Evolutionary conservation across 2,329 filamentous ascomycete species (phyloP).

Genomic region (Alternaria ethzedia): DNA sequence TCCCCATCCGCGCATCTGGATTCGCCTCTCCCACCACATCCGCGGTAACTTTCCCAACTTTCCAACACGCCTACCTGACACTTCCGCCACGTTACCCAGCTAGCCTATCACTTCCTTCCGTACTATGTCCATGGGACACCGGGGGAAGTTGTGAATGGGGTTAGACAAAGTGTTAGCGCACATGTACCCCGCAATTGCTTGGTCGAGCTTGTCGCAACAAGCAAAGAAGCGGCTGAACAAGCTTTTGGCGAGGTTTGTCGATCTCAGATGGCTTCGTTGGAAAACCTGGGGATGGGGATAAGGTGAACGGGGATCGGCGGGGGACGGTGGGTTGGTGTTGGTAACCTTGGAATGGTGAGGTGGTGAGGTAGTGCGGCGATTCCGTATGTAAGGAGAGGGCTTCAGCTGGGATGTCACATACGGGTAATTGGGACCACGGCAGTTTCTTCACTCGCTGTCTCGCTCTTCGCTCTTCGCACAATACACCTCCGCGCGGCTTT

Average conservation of each 20-base stretch:
- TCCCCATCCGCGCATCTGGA: background rate
- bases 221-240: background rate
- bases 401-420: too few species aligned
- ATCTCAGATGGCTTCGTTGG: background rate
- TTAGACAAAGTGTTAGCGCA: too few species aligned
- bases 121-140: background rate
- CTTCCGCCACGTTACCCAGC: background rate
- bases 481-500: background rate
- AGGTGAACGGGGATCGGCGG: background rate
- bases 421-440: background rate
- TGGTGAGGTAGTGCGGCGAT: background rate
- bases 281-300: background rate
- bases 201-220: background rate
- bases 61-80: background rate
- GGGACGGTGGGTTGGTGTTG: background rate
- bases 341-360: background rate
- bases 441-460: background rate
- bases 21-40: background rate
- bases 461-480: background rate
- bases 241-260: background rate
- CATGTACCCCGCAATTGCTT: conserved; percentile 2
- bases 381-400: background rate
- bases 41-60: background rate
- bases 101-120: background rate
- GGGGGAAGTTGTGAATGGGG: background rate